These are phyloP conservation scores for Leccinum fuscescens DNA, from an alignment of 1,284 basidiomycete genomes.

Conservation along the genomic window DNA sequence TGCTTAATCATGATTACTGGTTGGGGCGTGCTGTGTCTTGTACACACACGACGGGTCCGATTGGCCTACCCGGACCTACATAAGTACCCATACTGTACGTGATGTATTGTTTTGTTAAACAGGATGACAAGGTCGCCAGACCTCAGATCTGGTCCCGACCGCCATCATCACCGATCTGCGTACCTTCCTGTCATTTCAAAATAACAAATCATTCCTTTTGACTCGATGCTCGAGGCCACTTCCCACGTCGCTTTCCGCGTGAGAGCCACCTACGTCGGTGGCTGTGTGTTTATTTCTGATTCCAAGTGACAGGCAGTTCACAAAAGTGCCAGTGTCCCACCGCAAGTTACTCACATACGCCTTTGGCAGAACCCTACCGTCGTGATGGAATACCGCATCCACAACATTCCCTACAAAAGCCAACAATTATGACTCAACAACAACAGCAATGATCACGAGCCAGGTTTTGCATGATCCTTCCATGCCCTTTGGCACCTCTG, in stretches of 20 bases:
- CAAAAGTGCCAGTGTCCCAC: not conserved
- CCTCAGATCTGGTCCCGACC: not conserved
- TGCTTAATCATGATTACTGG: not conserved
- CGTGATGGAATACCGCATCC: conserved; percentile 53
- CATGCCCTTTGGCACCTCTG: conserved; percentile 36
- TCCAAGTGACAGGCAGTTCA: too few relatives aligned
- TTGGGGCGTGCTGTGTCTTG: not conserved
- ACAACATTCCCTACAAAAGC: conserved; percentile 43
- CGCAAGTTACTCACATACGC: not conserved
- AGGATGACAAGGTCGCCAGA: not conserved
- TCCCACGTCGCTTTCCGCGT: not conserved
- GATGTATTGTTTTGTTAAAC: not conserved
- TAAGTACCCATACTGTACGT: not conserved
- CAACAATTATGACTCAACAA: too few relatives aligned
- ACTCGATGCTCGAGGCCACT: not conserved
- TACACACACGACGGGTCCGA: not conserved
- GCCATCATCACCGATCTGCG: not conserved
- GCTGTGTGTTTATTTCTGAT: not conserved
- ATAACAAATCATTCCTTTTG: not conserved
- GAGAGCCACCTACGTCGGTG: not conserved
- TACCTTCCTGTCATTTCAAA: conserved; percentile 2
- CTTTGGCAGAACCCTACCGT: not conserved
- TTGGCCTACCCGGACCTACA: not conserved
- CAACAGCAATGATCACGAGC: conserved; percentile 23
- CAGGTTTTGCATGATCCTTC: conserved; percentile 52